Evolutionary conservation across 169 alveolate genomes (phyloP).

Genomic region (Plasmodium inui): DNA sequence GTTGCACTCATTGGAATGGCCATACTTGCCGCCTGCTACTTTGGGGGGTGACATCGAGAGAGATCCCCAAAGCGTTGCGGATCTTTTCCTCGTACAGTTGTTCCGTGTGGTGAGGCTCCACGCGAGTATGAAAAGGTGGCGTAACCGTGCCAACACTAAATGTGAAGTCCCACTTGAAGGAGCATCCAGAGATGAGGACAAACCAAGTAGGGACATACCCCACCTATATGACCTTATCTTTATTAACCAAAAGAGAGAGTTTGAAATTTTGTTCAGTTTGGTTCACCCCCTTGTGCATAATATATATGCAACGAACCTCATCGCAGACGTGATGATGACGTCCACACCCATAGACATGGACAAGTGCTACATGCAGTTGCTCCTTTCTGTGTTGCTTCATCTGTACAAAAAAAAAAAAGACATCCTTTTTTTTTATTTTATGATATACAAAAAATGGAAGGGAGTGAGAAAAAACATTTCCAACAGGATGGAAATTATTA

Average conservation of each 20-base stretch:
- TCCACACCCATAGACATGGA: conserved; percentile 11
- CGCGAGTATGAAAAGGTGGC: not conserved
- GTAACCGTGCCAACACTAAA: not conserved
- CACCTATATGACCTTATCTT: not conserved
- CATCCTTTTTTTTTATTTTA: conserved; percentile 43
- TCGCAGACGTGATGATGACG: not conserved
- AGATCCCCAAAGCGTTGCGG: not conserved
- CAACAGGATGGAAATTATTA: not conserved
- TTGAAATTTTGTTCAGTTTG: conserved; percentile 43
- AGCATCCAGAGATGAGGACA: not conserved
- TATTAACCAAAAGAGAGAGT: conserved; percentile 44
- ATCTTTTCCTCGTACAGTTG: not conserved
- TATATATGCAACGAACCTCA: conserved; percentile 12
- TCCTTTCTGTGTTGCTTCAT: conserved; percentile 12
- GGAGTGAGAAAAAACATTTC: conserved; percentile 24
- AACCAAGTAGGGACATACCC: not conserved
- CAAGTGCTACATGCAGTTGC: conserved; percentile 19
- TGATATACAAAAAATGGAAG: conserved; percentile 45
- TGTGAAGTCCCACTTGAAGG: not conserved
- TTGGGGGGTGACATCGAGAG: not conserved
- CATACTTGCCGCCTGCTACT: not conserved
- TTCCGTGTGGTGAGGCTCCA: not conserved
- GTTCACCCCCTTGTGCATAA: conserved; percentile 45
- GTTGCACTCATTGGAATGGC: not conserved
- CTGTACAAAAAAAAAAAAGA: conserved; percentile 18